Conservation (phyloP, 2,329 filamentous ascomycete species). For the Salinomyces thailandicus region DNA sequence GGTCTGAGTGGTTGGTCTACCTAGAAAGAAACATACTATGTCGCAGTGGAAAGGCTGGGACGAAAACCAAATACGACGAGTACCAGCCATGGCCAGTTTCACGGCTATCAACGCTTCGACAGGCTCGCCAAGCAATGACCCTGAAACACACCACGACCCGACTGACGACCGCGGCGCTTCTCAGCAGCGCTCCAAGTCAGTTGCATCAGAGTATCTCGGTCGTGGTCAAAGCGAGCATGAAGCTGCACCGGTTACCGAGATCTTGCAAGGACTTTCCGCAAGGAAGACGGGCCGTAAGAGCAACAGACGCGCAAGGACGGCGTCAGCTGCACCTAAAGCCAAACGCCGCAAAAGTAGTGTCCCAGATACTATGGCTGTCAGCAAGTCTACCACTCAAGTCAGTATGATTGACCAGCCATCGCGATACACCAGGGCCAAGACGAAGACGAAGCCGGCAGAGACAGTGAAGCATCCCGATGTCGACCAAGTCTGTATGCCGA, state of each 20-base stretch:
- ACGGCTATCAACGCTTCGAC: constrained; percentile 8
- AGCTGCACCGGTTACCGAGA: neutral
- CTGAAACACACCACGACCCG: too few species aligned
- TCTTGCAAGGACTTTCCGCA: neutral
- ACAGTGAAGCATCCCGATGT: neutral
- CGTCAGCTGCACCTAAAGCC: neutral
- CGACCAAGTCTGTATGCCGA: neutral
- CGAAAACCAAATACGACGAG: constrained; percentile 3
- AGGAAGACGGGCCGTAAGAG: constrained; percentile 6
- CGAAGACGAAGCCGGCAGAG: neutral
- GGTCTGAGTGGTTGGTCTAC: too few species aligned
- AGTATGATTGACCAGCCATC: too few species aligned
- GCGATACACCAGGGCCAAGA: neutral
- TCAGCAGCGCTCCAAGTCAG: neutral
- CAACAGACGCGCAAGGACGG: constrained; percentile 6
- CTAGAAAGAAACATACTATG: constrained; percentile 5
- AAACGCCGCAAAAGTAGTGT: constrained; percentile 9
- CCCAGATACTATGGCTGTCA: constrained; percentile 5
- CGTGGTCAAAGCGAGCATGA: neutral
- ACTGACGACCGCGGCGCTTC: too few species aligned
- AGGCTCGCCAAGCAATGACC: too few species aligned
- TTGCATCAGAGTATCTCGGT: constrained; percentile 1
- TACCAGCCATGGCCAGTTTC: constrained; percentile 5
- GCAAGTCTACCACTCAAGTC: too few species aligned
- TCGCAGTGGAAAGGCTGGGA: constrained; percentile 7